A percentile compares a stretch with the other conserved stretches of the same genome.
phyloP scores from a whole-genome alignment of 78 protist genomes.

The Dictyostelium capitatum region DNA sequence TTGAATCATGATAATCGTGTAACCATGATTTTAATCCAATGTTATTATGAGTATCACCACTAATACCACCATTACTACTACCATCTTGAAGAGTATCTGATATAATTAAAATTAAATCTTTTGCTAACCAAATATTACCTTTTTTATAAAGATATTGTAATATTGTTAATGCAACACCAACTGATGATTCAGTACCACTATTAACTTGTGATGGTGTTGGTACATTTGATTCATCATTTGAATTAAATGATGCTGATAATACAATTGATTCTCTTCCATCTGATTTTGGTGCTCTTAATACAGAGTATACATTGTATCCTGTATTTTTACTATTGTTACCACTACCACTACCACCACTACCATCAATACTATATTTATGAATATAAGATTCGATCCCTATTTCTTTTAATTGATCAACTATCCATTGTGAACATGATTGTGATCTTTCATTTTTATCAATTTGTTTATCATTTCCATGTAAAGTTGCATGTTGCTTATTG shows the following conservation, averaged over 20 bases:
- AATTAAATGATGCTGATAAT: slow-evolving; percentile 26
- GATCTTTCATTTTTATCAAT: slow-evolving; percentile 12
- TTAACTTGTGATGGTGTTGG: background rate
- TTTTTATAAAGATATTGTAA: background rate
- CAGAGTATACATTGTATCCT: slow-evolving; percentile 71
- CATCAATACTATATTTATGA: slow-evolving; percentile 17
- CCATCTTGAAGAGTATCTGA: slow-evolving; percentile 4
- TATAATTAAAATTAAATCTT: slow-evolving; percentile 70
- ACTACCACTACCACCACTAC: background rate
- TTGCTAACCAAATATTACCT: slow-evolving; percentile 79
- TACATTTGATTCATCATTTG: background rate
- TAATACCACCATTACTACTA: background rate
- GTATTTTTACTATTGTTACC: background rate
- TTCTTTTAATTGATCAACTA: background rate
- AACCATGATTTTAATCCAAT: slow-evolving; percentile 61
- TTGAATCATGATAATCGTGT: slow-evolving; percentile 43
- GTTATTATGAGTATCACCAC: background rate
- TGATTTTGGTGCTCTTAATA: slow-evolving; percentile 79
- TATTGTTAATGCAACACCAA: slow-evolving; percentile 36
- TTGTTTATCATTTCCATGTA: background rate
- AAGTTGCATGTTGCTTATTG: background rate
- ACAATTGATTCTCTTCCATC: slow-evolving; percentile 77
- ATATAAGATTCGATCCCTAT: slow-evolving; percentile 48
- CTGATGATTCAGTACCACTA: background rate
- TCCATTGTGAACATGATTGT: slow-evolving; percentile 28